Conservation (phyloP, 179 eudicot genomes). For the Actinidia polygama region DNA sequence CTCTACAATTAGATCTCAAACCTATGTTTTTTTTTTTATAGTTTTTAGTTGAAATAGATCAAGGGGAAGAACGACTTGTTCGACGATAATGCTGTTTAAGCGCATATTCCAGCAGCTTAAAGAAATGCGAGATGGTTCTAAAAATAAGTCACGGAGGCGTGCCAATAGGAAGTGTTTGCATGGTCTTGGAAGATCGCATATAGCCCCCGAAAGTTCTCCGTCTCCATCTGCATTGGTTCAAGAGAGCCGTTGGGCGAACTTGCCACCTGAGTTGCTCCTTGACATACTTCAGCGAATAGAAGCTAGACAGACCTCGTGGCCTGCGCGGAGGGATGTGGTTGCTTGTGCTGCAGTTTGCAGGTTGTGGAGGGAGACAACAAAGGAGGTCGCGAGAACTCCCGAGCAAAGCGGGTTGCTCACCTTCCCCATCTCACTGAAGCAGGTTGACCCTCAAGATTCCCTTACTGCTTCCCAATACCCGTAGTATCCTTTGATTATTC, state of each 20-base stretch:
- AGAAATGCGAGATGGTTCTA: constrained; percentile 24
- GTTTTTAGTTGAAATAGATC: constrained; percentile 9
- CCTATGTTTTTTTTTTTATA: background rate
- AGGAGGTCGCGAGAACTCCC: constrained; percentile 48
- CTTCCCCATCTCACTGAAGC: constrained; percentile 55
- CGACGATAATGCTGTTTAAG: constrained; percentile 29
- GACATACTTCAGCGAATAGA: constrained; percentile 47
- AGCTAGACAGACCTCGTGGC: constrained; percentile 43
- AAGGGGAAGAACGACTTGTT: background rate
- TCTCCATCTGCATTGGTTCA: constrained; percentile 19
- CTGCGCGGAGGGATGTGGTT: constrained; percentile 47
- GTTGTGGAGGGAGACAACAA: constrained; percentile 43
- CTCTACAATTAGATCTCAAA: constrained; percentile 5
- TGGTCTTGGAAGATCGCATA: constrained; percentile 31
- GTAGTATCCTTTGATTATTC: background rate
- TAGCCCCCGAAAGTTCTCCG: constrained; percentile 37
- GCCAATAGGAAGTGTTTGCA: constrained; percentile 27
- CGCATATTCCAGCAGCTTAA: constrained; percentile 28
- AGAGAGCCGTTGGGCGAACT: constrained; percentile 42
- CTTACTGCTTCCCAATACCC: background rate
- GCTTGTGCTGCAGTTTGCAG: constrained; percentile 51
- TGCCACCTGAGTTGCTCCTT: constrained; percentile 55
- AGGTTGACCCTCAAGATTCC: constrained; percentile 26
- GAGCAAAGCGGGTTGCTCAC: constrained; percentile 60
- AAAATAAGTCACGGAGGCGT: constrained; percentile 22